A percentile compares a stretch with the other conserved stretches of the same genome.
Conservation (phyloP, 2,329 filamentous ascomycete species). For the Calonectria pseudoturangicola region DNA sequence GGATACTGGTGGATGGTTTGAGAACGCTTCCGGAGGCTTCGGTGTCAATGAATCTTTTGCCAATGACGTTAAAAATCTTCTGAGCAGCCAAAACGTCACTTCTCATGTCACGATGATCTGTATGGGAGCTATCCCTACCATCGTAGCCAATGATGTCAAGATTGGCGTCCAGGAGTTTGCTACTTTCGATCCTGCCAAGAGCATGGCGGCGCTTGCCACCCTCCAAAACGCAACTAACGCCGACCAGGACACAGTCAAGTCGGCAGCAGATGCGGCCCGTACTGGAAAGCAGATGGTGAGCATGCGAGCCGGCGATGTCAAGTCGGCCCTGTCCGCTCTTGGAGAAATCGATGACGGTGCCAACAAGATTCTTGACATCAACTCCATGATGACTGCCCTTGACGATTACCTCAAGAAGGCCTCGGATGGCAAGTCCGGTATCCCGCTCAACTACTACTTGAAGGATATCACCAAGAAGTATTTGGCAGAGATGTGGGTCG, state of each 20-base stretch:
- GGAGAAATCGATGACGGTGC: conserved; percentile 30
- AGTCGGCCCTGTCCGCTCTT: conserved; percentile 22
- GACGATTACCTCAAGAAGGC: conserved; percentile 43
- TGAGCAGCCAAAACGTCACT: conserved; percentile 43
- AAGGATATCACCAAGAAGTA: conserved; percentile 44
- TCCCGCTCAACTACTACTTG: conserved; percentile 48
- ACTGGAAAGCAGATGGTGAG: background rate
- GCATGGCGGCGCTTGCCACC: conserved; percentile 8
- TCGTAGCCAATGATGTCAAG: conserved; percentile 34
- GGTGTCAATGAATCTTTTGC: conserved; percentile 37
- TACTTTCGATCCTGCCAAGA: conserved; percentile 26
- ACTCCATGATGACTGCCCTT: conserved; percentile 44
- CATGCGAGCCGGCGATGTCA: background rate
- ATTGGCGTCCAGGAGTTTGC: conserved; percentile 32
- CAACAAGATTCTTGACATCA: conserved; percentile 42
- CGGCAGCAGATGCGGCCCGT: conserved; percentile 17
- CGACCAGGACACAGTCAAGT: conserved; percentile 24
- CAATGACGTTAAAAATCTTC: conserved; percentile 42
- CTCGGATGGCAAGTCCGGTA: conserved; percentile 12
- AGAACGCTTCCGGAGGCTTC: background rate
- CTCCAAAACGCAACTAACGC: conserved; percentile 26
- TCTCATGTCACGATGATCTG: conserved; percentile 38
- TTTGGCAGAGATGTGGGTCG: conserved; percentile 46
- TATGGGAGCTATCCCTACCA: conserved; percentile 33
- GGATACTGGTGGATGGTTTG: conserved; percentile 36